Conservation (phyloP, 2,329 filamentous ascomycete genomes). For the Fusarium temperatum region DNA sequence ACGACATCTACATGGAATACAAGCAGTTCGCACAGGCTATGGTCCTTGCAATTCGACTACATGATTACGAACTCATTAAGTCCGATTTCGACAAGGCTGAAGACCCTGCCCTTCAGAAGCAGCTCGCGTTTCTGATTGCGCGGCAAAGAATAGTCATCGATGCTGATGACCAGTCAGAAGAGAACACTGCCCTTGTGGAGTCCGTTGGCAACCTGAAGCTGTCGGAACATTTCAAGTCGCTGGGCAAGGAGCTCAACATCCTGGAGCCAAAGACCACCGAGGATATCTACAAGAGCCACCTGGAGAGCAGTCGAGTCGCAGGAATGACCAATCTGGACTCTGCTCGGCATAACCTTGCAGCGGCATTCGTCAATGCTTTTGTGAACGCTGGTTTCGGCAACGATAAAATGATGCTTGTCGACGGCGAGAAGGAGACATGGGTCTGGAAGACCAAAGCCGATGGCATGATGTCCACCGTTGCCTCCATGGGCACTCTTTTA, state of each 20-base stretch:
- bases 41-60: slow-evolving; percentile 90
- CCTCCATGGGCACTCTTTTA: slow-evolving; percentile 89
- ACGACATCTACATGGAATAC: slow-evolving; percentile 92
- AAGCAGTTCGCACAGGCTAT: slow-evolving; percentile 94
- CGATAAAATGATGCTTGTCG: slow-evolving; percentile 97
- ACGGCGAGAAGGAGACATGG: slow-evolving; percentile 90
- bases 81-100: slow-evolving; percentile 81
- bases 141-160: slow-evolving; percentile 90
- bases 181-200: slow-evolving; percentile 79
- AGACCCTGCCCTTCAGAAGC: slow-evolving; percentile 86
- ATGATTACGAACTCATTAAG: slow-evolving; percentile 84
- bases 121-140: slow-evolving; percentile 91
- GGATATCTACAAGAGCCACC: slow-evolving; percentile 99
- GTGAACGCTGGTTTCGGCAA: slow-evolving; percentile 95
- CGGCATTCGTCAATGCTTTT: slow-evolving; percentile 96
- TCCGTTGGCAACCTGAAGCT: slow-evolving; percentile 89
- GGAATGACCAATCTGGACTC: slow-evolving; percentile 96
- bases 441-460: slow-evolving; percentile 99
- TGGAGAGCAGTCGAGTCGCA: slow-evolving; percentile 92
- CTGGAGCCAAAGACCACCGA: slow-evolving; percentile 96
- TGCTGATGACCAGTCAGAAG: slow-evolving; percentile 69
- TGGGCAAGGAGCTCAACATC: slow-evolving; percentile 96
- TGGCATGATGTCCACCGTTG: slow-evolving; percentile 95
- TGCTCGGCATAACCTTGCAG: slow-evolving; percentile 92
- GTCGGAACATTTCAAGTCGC: slow-evolving; percentile 89